Evolutionary conservation across 2,329 filamentous ascomycete genomes (phyloP).

Genomic region (Trichoderma sp.): DNA sequence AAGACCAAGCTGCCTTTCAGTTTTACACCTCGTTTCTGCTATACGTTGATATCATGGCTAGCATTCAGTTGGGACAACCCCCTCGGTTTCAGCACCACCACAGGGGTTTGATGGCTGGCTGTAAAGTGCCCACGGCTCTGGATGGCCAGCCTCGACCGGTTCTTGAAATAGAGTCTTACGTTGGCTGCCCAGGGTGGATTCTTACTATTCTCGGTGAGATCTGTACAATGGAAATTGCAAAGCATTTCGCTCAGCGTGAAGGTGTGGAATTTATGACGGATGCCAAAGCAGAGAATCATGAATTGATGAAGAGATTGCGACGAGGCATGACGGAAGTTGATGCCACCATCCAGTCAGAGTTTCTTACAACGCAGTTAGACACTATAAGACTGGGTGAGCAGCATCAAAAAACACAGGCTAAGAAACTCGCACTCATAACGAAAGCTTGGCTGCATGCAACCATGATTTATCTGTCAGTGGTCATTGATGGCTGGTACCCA

Average conservation of each 20-base stretch:
- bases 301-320: background rate
- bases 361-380: background rate
- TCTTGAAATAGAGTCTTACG: background rate
- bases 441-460: background rate
- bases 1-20: constrained; percentile 37
- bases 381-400: background rate
- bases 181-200: constrained; percentile 5
- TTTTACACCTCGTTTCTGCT: constrained; percentile 38
- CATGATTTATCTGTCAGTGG: background rate
- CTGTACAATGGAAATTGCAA: background rate
- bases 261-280: background rate
- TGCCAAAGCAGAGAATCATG: background rate
- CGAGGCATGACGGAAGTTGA: background rate
- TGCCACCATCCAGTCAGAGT: background rate
- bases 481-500: background rate
- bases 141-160: background rate
- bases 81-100: background rate
- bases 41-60: constrained; percentile 23
- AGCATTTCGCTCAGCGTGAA: background rate
- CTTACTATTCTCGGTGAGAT: background rate
- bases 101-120: background rate
- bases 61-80: background rate
- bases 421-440: background rate
- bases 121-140: background rate
- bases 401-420: background rate